phyloP scores from a whole-genome alignment of 2,329 filamentous ascomycete species.

The Fusarium liriodendri region DNA sequence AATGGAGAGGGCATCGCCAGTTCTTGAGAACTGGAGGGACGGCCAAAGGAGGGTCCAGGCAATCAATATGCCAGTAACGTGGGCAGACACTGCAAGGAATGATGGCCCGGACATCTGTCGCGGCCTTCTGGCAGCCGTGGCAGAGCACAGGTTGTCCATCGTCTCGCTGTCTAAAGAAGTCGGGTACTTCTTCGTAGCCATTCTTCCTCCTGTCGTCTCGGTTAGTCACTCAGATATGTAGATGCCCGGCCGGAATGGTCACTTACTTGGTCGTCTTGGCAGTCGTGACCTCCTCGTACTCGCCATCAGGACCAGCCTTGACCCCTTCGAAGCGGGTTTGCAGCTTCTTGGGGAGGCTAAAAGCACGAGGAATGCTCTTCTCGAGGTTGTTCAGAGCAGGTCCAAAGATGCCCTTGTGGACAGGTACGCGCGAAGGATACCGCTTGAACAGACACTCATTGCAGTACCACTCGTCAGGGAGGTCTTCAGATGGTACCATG shows the following conservation, averaged over 20 bases:
- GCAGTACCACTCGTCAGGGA: constrained; percentile 88
- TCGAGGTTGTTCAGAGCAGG: constrained; percentile 73
- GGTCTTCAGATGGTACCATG: constrained; percentile 75
- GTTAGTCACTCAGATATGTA: constrained; percentile 7
- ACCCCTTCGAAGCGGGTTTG: constrained; percentile 85
- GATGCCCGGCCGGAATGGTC: background rate
- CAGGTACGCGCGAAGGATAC: constrained; percentile 58
- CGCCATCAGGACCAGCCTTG: constrained; percentile 78
- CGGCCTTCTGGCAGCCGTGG: constrained; percentile 76
- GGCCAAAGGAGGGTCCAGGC: constrained; percentile 84
- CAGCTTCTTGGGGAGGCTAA: constrained; percentile 76
- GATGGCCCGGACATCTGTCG: constrained; percentile 73
- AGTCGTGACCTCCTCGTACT: constrained; percentile 77
- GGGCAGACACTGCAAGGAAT: constrained; percentile 88
- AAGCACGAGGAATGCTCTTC: constrained; percentile 77
- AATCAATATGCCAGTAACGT: constrained; percentile 91
- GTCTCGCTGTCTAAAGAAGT: constrained; percentile 77
- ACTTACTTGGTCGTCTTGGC: constrained; percentile 74
- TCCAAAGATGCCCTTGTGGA: constrained; percentile 68
- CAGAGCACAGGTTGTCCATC: constrained; percentile 84
- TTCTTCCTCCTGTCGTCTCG: constrained; percentile 58
- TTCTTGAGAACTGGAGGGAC: constrained; percentile 80
- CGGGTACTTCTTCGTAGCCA: constrained; percentile 71
- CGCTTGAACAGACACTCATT: constrained; percentile 72
- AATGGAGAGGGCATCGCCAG: constrained; percentile 91